A percentile compares a stretch with the other conserved stretches of the same genome.
These are phyloP conservation scores for Rhytidiadelphus loreus DNA, from an alignment of 225 moss, liverwort and hornwort species.

Conservation along the genomic window DNA sequence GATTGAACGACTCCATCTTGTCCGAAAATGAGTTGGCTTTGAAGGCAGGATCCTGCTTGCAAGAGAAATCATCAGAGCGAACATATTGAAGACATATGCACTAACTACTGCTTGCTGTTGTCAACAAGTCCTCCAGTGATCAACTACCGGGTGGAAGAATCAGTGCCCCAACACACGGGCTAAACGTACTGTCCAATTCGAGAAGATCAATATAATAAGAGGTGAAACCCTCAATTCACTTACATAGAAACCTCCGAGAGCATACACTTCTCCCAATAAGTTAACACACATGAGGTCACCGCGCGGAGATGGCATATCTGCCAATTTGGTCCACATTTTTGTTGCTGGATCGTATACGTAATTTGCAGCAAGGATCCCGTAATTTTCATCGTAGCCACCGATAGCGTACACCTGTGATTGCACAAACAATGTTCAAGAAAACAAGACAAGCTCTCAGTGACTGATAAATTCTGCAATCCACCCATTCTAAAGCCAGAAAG, in stretches of 20 bases:
- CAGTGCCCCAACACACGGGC: background rate
- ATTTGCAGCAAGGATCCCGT: conserved; percentile 12
- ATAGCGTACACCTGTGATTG: conserved; percentile 60
- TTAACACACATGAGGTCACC: conserved; percentile 78
- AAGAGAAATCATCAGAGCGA: background rate
- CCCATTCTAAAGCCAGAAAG: background rate
- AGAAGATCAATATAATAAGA: background rate
- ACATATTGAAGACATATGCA: background rate
- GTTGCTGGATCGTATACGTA: conserved; percentile 49
- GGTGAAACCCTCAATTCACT: background rate
- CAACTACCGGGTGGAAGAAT: background rate
- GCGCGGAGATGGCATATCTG: conserved; percentile 62
- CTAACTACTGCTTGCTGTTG: background rate
- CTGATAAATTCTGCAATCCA: background rate
- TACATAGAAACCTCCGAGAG: conserved; percentile 67
- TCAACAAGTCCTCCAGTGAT: background rate
- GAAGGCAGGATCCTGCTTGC: conserved; percentile 20
- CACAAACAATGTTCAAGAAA: background rate
- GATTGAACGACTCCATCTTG: conserved; percentile 73
- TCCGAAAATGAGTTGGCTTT: conserved; percentile 37
- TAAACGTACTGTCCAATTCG: background rate
- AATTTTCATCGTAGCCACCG: conserved; percentile 57
- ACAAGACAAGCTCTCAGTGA: background rate
- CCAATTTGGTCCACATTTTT: conserved; percentile 36
- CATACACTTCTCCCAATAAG: conserved; percentile 62